Evolutionary conservation across 2,329 filamentous ascomycete genomes (phyloP).

Genomic region (Exserohilum rostratum): DNA sequence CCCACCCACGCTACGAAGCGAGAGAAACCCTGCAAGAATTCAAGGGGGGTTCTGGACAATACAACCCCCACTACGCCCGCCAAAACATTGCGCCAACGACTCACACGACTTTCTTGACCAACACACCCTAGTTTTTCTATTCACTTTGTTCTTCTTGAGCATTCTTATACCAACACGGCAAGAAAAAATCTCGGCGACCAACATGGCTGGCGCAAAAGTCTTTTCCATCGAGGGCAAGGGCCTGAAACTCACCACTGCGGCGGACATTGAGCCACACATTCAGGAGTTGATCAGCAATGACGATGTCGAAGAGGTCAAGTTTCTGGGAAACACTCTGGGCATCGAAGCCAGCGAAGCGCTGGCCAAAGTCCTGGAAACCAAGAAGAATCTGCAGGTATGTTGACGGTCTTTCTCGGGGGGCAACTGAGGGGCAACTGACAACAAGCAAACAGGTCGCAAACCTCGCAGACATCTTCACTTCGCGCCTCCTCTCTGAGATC

Average conservation of each 20-base stretch:
- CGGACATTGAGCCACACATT: conserved; percentile 85
- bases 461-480: conserved; percentile 97
- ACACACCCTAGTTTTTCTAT: not conserved
- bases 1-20: conserved; percentile 14
- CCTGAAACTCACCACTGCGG: conserved; percentile 88
- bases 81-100: conserved; percentile 31
- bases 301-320: conserved; percentile 81
- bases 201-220: conserved; percentile 63
- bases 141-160: conserved; percentile 8
- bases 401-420: not conserved
- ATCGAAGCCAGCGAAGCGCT: conserved; percentile 86
- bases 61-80: conserved; percentile 37
- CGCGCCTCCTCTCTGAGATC: conserved; percentile 90
- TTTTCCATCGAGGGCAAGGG: conserved; percentile 93
- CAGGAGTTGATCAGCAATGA: conserved; percentile 72
- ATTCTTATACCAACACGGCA: conserved; percentile 2
- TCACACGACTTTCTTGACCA: conserved; percentile 6
- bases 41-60: conserved; percentile 22
- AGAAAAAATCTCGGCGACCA: conserved; percentile 1
- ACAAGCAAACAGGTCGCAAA: conserved; percentile 69
- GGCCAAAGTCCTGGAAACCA: conserved; percentile 80
- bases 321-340: conserved; percentile 91
- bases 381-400: conserved; percentile 76
- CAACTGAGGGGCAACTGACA: conserved; percentile 16
- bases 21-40: conserved; percentile 13